Conservation (phyloP, 1,284 basidiomycete species). For the Boletellus dicymbophilus region DNA sequence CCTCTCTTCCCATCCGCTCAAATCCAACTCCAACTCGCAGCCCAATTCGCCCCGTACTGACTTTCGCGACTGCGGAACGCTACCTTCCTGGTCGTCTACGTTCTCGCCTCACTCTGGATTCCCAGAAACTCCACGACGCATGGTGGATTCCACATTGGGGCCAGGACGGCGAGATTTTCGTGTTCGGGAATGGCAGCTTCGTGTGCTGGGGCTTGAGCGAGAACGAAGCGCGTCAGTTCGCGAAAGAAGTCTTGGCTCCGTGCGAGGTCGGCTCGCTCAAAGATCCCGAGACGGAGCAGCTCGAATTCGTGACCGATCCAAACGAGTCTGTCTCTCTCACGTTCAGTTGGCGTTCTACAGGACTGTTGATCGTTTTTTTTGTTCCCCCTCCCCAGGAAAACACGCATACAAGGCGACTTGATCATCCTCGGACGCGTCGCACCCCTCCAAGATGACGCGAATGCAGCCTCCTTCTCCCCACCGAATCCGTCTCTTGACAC, state of each 20-base stretch:
- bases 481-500: conserved; percentile 50
- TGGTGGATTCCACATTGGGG: conserved; percentile 83
- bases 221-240: conserved; percentile 72
- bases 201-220: conserved; percentile 90
- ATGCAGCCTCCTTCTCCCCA: conserved; percentile 46
- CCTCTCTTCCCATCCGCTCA: conserved; percentile 73
- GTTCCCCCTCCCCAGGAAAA: conserved; percentile 50
- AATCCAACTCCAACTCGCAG: conserved; percentile 80
- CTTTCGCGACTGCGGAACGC: conserved; percentile 76
- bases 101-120: conserved; percentile 47
- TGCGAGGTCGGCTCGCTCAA: conserved; percentile 63
- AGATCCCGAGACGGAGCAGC: conserved; percentile 83
- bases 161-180: conserved; percentile 81
- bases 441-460: conserved; percentile 44
- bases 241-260: conserved; percentile 59
- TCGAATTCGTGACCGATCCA: conserved; percentile 89
- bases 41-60: conserved; percentile 71
- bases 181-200: conserved; percentile 84
- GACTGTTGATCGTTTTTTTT: conserved; percentile 7
- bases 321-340: conserved; percentile 50
- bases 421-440: conserved; percentile 82
- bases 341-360: background rate
- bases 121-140: conserved; percentile 67
- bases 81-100: conserved; percentile 64
- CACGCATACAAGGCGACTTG: conserved; percentile 84